Conservation (phyloP, 768 basidiomycete species). For the Lactifluus pinguis region DNA sequence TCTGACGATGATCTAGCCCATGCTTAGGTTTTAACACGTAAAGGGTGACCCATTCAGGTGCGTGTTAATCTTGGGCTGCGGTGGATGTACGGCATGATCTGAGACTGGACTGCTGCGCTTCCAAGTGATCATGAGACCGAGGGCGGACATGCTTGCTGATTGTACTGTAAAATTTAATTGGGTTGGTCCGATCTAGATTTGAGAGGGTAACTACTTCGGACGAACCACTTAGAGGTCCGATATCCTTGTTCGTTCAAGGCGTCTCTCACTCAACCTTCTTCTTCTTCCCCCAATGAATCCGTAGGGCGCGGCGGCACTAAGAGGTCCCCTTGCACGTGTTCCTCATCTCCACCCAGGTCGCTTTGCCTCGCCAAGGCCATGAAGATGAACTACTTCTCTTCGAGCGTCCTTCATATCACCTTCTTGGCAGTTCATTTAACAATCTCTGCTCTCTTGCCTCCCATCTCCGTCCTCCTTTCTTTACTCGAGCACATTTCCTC, state of each 20-base stretch:
- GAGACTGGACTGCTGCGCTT: not conserved
- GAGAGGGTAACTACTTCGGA: no score
- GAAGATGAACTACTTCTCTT: not conserved
- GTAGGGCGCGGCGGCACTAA: no score
- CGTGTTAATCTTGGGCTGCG: not conserved
- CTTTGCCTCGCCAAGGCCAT: not conserved
- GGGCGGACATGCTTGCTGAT: not conserved
- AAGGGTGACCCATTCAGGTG: not conserved
- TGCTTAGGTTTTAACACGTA: not conserved
- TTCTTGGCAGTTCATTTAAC: constrained; percentile 6
- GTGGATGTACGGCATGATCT: not conserved
- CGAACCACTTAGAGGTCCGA: not conserved
- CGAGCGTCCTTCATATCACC: not conserved
- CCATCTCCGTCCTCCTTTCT: constrained; percentile 14
- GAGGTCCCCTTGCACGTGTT: not conserved
- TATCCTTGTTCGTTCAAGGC: not conserved
- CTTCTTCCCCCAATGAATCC: no score
- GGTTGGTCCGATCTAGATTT: not conserved
- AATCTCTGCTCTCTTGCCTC: constrained; percentile 11
- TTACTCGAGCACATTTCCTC: constrained; percentile 13
- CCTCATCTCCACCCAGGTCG: not conserved
- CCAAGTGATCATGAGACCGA: not conserved
- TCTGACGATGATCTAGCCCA: not conserved
- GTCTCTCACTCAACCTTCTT: not conserved
- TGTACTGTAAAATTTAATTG: not conserved